Evolutionary conservation across 768 basidiomycete species (phyloP), one percentile per base, ranked within the genome.

Genomic region (Tulasnella sp.): DNA sequence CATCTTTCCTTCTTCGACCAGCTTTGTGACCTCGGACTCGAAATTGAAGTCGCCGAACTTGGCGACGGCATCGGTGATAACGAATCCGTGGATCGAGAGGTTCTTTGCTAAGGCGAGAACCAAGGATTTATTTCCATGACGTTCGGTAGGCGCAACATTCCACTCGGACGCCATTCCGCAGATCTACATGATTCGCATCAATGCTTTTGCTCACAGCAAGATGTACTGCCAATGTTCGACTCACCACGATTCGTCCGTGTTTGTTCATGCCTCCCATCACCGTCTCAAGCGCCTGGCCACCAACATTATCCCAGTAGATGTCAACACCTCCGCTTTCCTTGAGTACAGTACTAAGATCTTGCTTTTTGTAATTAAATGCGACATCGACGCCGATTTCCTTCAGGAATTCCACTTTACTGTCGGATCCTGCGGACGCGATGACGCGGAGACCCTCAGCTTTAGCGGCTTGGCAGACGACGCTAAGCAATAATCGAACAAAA

Each of bases 311-410:
- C 80, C 81, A 85, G 81, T 84, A 90, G 85, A 91, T 84, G 82
- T 91, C 86, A 71, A 92, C 87, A 0, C 88, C 89, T 2, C 91
- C 92, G 81, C 93, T 88, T 79, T 87, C 87, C 80, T 83, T 83
- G 52, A 94, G 85, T 3, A 92, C 85, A 16, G 91, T 89, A 0
- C 82, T 82, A 0, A 89, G 90, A 72, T 86, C 85, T 0, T 86
- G 86, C 0, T 88, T 92, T 87, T 94, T 92, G 85, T 92, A 93
- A 84, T 94, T 93, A 86, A 93, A 93, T 0, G 88, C 90, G 8
- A 91, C 88, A 81, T 94, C 92, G 0, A 90, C 89, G 0, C 92
- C 93, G n/a, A 92, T 81, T 39, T 84, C 87, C 74, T 87, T 88
- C 84, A 92, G 75, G 82, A 88, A 92, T 6, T 86, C 83, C 9